Percentiles rank a stretch among this genome's conserved stretches.
Evolutionary conservation across 192 early-diverging fungal species (phyloP).

Genomic region (Cladochytrium replicatum): DNA sequence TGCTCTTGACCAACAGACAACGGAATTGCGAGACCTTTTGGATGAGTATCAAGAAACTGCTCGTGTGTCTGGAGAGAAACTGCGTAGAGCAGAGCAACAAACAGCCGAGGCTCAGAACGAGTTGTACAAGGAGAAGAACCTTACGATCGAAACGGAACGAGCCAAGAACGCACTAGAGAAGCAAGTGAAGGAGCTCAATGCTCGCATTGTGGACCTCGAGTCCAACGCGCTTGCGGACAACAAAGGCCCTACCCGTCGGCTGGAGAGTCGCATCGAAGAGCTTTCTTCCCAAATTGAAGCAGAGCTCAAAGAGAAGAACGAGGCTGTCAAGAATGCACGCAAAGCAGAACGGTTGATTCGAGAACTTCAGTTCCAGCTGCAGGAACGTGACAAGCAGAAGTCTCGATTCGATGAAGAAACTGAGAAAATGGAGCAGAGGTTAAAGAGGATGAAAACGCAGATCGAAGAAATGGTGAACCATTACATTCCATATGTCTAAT

Average conservation of each 20-base stretch:
- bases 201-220: constrained; percentile 70
- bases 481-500: background rate
- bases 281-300: constrained; percentile 43
- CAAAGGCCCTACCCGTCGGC: constrained; percentile 38
- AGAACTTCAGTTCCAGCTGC: constrained; percentile 78
- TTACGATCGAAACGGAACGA: constrained; percentile 42
- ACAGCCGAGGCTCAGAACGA: constrained; percentile 56
- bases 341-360: constrained; percentile 67
- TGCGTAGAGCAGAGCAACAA: constrained; percentile 55
- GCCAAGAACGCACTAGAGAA: constrained; percentile 65
- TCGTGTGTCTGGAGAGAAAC: constrained; percentile 52
- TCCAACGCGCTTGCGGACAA: constrained; percentile 44
- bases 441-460: constrained; percentile 48
- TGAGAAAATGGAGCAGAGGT: constrained; percentile 58
- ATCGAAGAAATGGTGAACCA: constrained; percentile 52
- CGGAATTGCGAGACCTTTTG: constrained; percentile 56
- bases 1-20: constrained; percentile 64
- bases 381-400: constrained; percentile 69
- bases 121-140: constrained; percentile 59
- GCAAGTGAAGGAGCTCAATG: constrained; percentile 67
- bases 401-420: constrained; percentile 54
- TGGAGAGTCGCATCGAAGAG: constrained; percentile 54
- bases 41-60: constrained; percentile 66
- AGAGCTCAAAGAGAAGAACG: constrained; percentile 56
- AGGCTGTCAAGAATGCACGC: constrained; percentile 44